Percentiles rank a stretch among this genome's conserved stretches.
Evolutionary conservation across 257 asterid species (phyloP).

Genomic region (Solanum paucissectum): DNA sequence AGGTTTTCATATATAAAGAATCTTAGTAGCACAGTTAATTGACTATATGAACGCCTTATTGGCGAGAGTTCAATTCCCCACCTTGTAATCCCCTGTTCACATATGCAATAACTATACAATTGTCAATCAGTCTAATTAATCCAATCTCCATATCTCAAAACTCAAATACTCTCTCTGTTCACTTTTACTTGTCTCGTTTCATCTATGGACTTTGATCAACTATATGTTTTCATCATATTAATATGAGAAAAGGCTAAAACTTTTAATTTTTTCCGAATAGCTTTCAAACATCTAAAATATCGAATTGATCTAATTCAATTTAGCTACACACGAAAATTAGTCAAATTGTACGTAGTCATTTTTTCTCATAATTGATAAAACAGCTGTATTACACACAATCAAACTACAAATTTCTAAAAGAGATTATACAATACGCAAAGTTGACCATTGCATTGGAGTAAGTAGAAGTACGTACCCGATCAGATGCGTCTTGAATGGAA

Average conservation of each 20-base stretch:
- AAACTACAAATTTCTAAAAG: background rate
- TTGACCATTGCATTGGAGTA: background rate
- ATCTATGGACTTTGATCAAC: background rate
- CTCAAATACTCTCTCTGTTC: background rate
- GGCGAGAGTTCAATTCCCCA: background rate
- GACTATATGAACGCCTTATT: background rate
- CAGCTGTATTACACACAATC: background rate
- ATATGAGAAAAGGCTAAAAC: background rate
- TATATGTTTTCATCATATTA: background rate
- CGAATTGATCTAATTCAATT: background rate
- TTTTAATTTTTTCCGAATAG: background rate
- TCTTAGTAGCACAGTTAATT: background rate
- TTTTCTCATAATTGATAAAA: background rate
- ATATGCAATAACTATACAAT: background rate
- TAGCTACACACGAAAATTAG: background rate
- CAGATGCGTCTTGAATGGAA: conserved; percentile 74
- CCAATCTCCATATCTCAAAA: background rate
- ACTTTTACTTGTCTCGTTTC: background rate
- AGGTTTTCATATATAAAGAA: background rate
- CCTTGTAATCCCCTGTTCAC: background rate
- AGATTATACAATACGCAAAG: background rate
- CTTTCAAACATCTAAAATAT: background rate
- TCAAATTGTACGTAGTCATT: background rate
- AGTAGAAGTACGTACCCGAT: conserved; percentile 42
- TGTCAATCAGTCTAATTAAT: background rate